Evolutionary conservation across 495 filamentous ascomycete species (phyloP), one percentile per base, ranked within the genome.

Genomic region (Trichocladium antarcticum): DNA sequence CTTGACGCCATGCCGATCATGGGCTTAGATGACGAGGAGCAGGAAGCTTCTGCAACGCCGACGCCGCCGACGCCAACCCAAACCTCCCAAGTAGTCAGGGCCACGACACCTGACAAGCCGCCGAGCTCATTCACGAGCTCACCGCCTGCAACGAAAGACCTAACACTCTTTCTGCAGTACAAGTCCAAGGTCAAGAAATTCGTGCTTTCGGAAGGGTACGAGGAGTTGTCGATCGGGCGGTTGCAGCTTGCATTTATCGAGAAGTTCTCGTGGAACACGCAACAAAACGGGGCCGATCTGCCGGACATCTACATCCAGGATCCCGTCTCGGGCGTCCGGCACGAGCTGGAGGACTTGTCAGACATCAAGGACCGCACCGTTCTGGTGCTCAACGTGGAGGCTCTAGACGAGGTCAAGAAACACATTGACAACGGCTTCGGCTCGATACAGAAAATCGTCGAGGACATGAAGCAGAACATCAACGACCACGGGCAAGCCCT

Each of bases 241-340:
- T 68, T 98, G 47, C 92, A 97, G 59, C 75, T 97, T 28, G 89
- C 90, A n/a, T 98, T 98, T 63, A 98, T 98, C 56, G 93, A 97
- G 54, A 97, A 96, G 57, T 98, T 98, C 58, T 88, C 89, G 6
- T 98, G 94, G 88, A 96, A 92, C 56, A 94, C 89, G 1, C 90
- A 95, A 54, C 85, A 82, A 57, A 90, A 97, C 60, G 92, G 93
- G 19, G 81, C 79, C 11, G 92, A 98, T 58, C 71, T 98, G 24
- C 92, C 92, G 0, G 92, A 97, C 57, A 95, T 98, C 24, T 95
- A 97, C 64, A 89, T 98, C 34, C 93, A 98, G 65, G 92, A 98
- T 63, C 81, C 90, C 6, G 75, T 95, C 10, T 95, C 89, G 8
- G 93, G 92, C 5, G 85, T 96, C 20, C 85, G 92, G 17, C 87